A percentile compares a stretch with the other conserved stretches of the same genome.
These are phyloP conservation scores for Triticum timopheevii DNA, from an alignment of 176 grass and related monocot genomes.

Conservation along the genomic window DNA sequence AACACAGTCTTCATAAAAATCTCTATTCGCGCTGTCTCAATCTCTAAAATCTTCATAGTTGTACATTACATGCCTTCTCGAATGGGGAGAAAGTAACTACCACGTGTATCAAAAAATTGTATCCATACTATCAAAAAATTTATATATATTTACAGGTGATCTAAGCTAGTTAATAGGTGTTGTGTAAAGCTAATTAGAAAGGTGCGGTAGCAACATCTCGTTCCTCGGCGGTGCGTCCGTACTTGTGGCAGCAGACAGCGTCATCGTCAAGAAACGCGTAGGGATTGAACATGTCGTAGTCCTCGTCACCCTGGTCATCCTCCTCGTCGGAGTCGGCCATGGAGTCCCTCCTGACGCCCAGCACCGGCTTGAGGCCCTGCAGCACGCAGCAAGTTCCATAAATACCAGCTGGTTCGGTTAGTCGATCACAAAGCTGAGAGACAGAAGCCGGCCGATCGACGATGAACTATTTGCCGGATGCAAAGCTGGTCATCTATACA, in stretches of 20 bases:
- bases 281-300: not conserved
- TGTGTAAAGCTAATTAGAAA: not conserved
- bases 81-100: not conserved
- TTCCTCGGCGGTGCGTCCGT: not conserved
- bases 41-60: no score
- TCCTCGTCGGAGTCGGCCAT: not conserved
- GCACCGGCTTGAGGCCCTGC: slow-evolving; percentile 15
- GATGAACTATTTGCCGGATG: not conserved
- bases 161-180: not conserved
- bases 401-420: not conserved
- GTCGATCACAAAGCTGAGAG: not conserved
- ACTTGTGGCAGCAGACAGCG: not conserved
- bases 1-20: no score
- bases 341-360: not conserved
- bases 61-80: not conserved
- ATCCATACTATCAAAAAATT: not conserved
- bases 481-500: not conserved
- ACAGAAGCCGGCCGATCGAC: not conserved
- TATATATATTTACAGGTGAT: not conserved
- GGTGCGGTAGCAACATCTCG: not conserved
- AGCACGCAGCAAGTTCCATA: not conserved
- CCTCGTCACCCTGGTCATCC: not conserved
- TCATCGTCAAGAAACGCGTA: not conserved
- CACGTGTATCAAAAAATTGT: not conserved
- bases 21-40: no score